phyloP scores from a whole-genome alignment of 768 basidiomycete species.

The Lentinula sp. region DNA sequence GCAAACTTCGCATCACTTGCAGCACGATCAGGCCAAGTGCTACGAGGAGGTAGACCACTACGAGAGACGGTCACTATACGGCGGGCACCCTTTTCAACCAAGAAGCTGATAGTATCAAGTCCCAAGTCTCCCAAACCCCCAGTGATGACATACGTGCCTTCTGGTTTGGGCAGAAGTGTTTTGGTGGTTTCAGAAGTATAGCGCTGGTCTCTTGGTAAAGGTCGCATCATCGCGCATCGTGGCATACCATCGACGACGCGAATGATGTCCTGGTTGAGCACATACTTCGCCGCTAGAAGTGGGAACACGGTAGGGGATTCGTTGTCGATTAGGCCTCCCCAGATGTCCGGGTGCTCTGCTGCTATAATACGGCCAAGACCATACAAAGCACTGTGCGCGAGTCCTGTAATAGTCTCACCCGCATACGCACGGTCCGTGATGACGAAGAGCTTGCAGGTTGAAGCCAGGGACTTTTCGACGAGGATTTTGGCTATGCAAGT shows the following conservation, averaged over 20 bases:
- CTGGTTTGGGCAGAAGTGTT: background rate
- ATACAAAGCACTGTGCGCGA: background rate
- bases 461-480: background rate
- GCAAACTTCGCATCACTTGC: background rate
- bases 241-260: background rate
- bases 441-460: background rate
- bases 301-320: background rate
- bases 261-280: background rate
- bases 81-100: background rate
- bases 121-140: constrained; percentile 1
- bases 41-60: background rate
- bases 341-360: background rate
- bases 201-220: background rate
- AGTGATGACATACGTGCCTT: background rate
- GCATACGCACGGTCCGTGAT: background rate
- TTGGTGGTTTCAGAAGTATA: background rate
- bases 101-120: background rate
- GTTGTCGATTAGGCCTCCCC: background rate
- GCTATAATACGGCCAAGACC: constrained; percentile 1
- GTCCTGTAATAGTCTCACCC: background rate
- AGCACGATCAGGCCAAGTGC: background rate
- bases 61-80: background rate
- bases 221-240: background rate
- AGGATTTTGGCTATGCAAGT: background rate
- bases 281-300: background rate